Evolutionary conservation across 106 monocot genomes (phyloP), one percentile per base, ranked within the genome.

Genomic region (Acorus calamus): DNA sequence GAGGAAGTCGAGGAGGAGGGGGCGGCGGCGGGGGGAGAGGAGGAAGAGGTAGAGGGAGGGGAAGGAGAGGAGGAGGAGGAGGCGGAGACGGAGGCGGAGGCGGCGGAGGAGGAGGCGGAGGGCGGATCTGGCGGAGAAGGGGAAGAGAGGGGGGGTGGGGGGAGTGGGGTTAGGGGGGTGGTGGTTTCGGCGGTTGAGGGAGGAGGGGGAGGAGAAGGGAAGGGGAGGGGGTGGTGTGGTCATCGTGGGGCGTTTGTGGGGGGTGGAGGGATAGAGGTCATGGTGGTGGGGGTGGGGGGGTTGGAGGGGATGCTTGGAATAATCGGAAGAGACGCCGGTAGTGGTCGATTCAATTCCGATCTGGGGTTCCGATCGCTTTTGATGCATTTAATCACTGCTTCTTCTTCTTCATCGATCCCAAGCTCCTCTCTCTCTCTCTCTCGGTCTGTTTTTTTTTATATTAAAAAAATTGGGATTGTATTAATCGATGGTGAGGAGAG

Each of bases 171-270:
- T 28, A 28, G 28, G 28, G 28, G 28, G 28, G 28, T 28, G 28
- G 28, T 28, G 28, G 28, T 28, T 28, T 28, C 28, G 28, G 28
- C 28, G 28, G 50, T 65, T 47, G 11, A 73, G 14, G 56, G 55
- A 73, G 50, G 66, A 2, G 8, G 57, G 49, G 11, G 61, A 9
- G 67, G 45, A 11, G 5, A 74, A 8, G 66, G 67, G 67, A 9
- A 53, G 58, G 53, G 60, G 3, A 65, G 80, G 14, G 14, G 68
- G 43, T 12, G 71, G 14, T n/a, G 72, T 50, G 12, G 14, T 80
- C 61, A 75, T 62, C 57, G 68, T 13, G 49, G 81, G 81, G 42
- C 81, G 77, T 56, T 81, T 81, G 77, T 81, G 81, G 9, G 81
- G 71, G 70, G 74, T 62, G 62, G 82, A 78, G 44, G 64, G 63